These are phyloP conservation scores for Xylaria sp. DNA, from an alignment of 2,329 filamentous ascomycete genomes.

Conservation along the genomic window DNA sequence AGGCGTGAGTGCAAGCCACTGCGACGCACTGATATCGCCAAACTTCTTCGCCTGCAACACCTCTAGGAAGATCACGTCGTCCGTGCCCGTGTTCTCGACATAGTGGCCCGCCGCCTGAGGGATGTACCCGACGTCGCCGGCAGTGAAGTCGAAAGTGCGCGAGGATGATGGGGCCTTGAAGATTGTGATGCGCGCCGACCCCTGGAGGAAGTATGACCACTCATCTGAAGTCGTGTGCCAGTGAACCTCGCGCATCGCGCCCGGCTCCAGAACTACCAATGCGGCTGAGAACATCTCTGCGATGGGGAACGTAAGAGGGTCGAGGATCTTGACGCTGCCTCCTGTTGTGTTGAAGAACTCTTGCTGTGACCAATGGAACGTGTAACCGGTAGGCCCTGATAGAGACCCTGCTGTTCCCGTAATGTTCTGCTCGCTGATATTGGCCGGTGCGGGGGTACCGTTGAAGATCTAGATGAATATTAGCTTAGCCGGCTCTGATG, in stretches of 20 bases:
- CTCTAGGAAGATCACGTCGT: slow-evolving; percentile 69
- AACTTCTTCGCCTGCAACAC: slow-evolving; percentile 65
- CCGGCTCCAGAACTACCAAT: slow-evolving; percentile 67
- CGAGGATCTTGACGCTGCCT: slow-evolving; percentile 69
- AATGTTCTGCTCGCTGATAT: slow-evolving; percentile 60
- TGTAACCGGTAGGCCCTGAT: slow-evolving; percentile 55
- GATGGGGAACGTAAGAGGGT: slow-evolving; percentile 67
- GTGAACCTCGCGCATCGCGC: slow-evolving; percentile 73
- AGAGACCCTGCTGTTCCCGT: slow-evolving; percentile 59
- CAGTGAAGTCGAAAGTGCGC: slow-evolving; percentile 68
- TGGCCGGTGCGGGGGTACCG: slow-evolving; percentile 59
- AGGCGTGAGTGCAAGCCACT: slow-evolving; percentile 69
- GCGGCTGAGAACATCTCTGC: slow-evolving; percentile 66
- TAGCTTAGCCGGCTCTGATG: slow-evolving; percentile 2
- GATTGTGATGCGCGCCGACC: slow-evolving; percentile 66
- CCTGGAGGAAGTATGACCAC: slow-evolving; percentile 70
- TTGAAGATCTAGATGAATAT: slow-evolving; percentile 58
- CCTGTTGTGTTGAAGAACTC: slow-evolving; percentile 63
- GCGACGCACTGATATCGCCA: slow-evolving; percentile 65
- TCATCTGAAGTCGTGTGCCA: slow-evolving; percentile 71
- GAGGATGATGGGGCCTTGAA: slow-evolving; percentile 62
- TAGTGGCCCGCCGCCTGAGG: slow-evolving; percentile 67
- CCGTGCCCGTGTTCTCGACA: slow-evolving; percentile 69
- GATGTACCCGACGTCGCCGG: slow-evolving; percentile 70
- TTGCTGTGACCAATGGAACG: slow-evolving; percentile 65